Evolutionary conservation across 169 alveolate genomes (phyloP), one percentile per base, ranked within the genome.

Genomic region (Eimeria maxima): DNA sequence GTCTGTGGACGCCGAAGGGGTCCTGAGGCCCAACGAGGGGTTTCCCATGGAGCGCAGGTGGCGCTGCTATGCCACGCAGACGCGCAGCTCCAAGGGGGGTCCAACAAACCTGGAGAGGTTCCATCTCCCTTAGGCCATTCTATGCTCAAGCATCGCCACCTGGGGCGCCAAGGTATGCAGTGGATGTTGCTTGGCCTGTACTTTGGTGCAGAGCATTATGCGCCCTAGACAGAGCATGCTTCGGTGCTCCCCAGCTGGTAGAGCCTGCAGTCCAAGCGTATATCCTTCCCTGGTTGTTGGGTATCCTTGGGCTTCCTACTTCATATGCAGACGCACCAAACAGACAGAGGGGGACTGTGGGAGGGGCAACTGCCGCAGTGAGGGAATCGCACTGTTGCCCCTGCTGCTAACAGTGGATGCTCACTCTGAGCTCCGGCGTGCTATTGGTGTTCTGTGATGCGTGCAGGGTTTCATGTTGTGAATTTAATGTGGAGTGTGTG

Each of bases 71-170:
- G 92, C 92, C 92, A 83, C 74, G 92, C 92, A 3, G 74, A 83
- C 13, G 71, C 74, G 50, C 92, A 83, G 55, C 55, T 53, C 13
- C 92, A 83, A 55, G 89, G 65, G n/a, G 89, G 42, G 24, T 20
- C 74, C 69, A 14, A 53, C 29, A 44, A 80, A 14, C 67, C 60
- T 11, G 74, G 74, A 33, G 38, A 4, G 7, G 76, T 14, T 11
- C 76, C 94, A 7, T 55, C 81, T 16, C 96, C 96, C 29, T 81
- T 93, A 20, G 96, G 96, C n/a, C 88, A 83, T 14, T 76, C 94
- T 16, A 80, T 93, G 63, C 60, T 93, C 65, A 84, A 89, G 57
- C 94, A 93, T 42, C 96, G 96, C 55, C 81, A 81, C 89, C 93
- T 93, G 86, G 65, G 45, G 22, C 93, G 94, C 42, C 67, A 65